Base-by-base conservation (phyloP, 2,329 filamentous ascomycete genomes). In the Fusarium sp. region DNA sequence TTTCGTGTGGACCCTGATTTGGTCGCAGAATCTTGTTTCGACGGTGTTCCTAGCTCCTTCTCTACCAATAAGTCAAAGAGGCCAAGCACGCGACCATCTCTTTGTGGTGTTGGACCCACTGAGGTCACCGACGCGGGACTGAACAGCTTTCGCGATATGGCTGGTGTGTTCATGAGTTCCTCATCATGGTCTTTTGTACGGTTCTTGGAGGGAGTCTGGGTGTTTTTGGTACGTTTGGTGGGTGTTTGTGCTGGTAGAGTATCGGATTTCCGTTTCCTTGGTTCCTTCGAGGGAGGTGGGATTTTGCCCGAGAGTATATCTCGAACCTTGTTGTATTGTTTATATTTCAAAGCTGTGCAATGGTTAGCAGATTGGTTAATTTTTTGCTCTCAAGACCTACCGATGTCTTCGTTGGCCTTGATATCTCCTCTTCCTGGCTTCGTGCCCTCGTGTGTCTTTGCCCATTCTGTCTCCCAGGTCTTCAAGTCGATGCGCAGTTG, bases 81-180 rank as follows among this genome's bases (percentile, higher is more conserved):
- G 9, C 94, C 93, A 6, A 96, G 85, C 2, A 95, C 91, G 26
- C 90, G 89, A 35, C 94, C 94, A 80, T 96, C 92, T 70, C 91
- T 90, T 78, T 96, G 94, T 7, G 94, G 94, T 18, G 94, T 96
- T 4, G 94, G 94, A 6, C 93, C 93, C 69, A 96, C 88, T 2
- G 87, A 88, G 10, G 89, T 90, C 6, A 89, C 89, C 17, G 87
- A 85, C 1, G 82, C 82, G 4, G 90, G 89, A 64, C 89, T 90
- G 78, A 92, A 92, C 11, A 92, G 84, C 66, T 87, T 90, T 36
- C 90, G 85, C 42, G 87, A 85, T 48, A 87, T 84, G 3, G 87
- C 87, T 4, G 91, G 90, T 4, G 90, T 91, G 48, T 84, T 84
- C 77, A 86, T 85, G 56, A 85, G 82, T 44, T 87, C 85, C 28